Conservation (phyloP, 176 grass and related monocot species). For the Otatea glauca region DNA sequence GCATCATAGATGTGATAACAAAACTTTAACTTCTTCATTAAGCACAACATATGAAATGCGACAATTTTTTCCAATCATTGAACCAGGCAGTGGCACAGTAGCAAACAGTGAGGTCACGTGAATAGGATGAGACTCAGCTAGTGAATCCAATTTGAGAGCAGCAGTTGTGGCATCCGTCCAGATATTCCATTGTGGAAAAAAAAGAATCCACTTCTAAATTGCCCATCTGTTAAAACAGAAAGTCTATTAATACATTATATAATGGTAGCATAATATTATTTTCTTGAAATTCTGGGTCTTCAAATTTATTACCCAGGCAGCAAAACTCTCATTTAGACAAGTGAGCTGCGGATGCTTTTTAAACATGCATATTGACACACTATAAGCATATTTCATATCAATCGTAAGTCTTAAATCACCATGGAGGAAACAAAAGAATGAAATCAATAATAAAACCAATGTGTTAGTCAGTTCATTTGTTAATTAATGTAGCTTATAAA, state of each 20-base stretch:
- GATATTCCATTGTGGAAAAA: conserved; percentile 72
- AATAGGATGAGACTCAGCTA: conserved; percentile 77
- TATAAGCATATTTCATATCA: too few species aligned
- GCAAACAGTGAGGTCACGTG: conserved; percentile 51
- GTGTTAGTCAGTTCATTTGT: too few species aligned
- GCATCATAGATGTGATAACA: not conserved
- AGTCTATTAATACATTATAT: conserved; percentile 26
- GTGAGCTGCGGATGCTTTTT: too few species aligned
- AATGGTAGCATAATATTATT: not conserved
- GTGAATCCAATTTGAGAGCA: conserved; percentile 69
- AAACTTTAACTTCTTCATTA: not conserved
- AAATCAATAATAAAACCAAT: too few species aligned
- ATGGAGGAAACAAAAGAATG: too few species aligned
- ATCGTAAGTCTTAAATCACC: too few species aligned
- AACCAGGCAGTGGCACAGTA: not conserved
- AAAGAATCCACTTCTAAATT: conserved; percentile 64
- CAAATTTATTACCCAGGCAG: too few species aligned
- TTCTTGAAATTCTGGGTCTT: not conserved
- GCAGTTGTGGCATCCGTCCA: conserved; percentile 60
- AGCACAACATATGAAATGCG: not conserved
- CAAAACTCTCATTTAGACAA: too few species aligned
- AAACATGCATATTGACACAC: too few species aligned
- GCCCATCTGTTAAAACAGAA: conserved; percentile 57
- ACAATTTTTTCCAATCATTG: not conserved
- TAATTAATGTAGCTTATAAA: too few species aligned